A percentile compares a stretch with the other conserved stretches of the same genome.
Evolutionary conservation across 1,284 basidiomycete genomes (phyloP).

Genomic region (Apiotrichum siamense): DNA sequence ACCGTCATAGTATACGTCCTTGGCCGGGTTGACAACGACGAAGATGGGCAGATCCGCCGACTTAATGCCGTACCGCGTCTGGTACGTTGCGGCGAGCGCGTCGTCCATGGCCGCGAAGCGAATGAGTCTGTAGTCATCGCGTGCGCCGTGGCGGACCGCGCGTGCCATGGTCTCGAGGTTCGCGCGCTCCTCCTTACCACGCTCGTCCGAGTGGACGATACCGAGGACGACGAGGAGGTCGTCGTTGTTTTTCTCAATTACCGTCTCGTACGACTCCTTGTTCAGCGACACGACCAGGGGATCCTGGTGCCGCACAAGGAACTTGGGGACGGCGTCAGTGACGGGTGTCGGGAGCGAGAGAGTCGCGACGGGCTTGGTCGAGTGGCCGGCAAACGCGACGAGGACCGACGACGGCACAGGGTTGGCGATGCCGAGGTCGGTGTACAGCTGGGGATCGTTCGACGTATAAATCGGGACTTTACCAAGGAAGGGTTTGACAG

Average conservation of each 20-base stretch:
- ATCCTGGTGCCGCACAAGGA: constrained; percentile 62
- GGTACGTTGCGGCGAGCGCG: neutral
- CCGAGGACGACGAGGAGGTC: constrained; percentile 70
- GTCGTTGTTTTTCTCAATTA: constrained; percentile 64
- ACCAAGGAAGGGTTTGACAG: constrained; percentile 59
- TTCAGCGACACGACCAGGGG: constrained; percentile 66
- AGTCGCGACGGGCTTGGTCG: constrained; percentile 27
- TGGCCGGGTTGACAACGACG: constrained; percentile 67
- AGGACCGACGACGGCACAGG: constrained; percentile 54
- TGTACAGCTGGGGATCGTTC: constrained; percentile 50
- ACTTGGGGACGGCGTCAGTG: constrained; percentile 41
- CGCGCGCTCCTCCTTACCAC: constrained; percentile 49
- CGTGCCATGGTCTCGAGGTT: constrained; percentile 56
- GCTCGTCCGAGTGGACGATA: constrained; percentile 37
- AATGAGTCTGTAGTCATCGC: constrained; percentile 54
- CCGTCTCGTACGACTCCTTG: constrained; percentile 64
- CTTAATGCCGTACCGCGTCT: constrained; percentile 30
- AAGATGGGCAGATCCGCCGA: constrained; percentile 54
- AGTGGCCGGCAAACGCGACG: constrained; percentile 67
- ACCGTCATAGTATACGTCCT: constrained; percentile 49
- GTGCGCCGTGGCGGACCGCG: constrained; percentile 56
- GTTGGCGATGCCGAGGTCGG: constrained; percentile 53
- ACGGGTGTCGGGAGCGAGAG: constrained; percentile 34
- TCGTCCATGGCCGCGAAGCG: constrained; percentile 82
- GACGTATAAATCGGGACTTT: constrained; percentile 59